Base-by-base conservation (phyloP, 73 alveolate genomes). In the Paramecium octaurelia region DNA sequence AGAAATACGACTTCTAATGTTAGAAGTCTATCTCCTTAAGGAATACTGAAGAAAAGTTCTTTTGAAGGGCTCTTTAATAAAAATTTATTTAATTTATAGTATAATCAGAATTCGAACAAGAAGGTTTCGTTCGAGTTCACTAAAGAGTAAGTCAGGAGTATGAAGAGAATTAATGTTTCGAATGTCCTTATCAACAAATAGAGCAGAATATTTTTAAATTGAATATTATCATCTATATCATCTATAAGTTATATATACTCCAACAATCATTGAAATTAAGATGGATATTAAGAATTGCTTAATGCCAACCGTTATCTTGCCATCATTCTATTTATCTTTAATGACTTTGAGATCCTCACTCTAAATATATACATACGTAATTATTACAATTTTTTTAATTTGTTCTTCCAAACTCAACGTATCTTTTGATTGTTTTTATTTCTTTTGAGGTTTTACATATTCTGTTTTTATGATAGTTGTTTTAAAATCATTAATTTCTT, bases 171-270 rank as follows among this genome's bases (percentile, higher is more conserved):
- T 31, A 64, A 64, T 6, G 12, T 64, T 27, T 4, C 21, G 2
- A 64, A 14, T 64, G 46, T 27, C 2, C 46, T 64, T 64, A 34
- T 34, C 8, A 64, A 24, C 9, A 7, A 64, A 64, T 27, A 3
- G 31, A 64, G 50, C 3, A 64, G 27, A 64, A 27, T 27, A 6
- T 0, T 64, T 31, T 31, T 31, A 4, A 64, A 64, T 64, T 64
- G 84, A 64, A 18, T 34, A 27, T 9, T 12, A 64, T 64, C 84
- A 64, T 23, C 84, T 64, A 64, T 12, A 64, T 64, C 50, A 64
- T 23, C 84, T 64, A 64, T 64, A 64, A 64, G 84, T 34, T 64
- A 27, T 27, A 64, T 64, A 64, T 59, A 59, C 77, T 59, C 77
- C 77, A 24, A 59, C 6, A 21, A 59, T 59, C 77, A 24, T 34